A percentile compares a stretch with the other conserved stretches of the same genome.
Evolutionary conservation across 176 grass and related monocot species (phyloP).

Genomic region (Thalia dealbata): DNA sequence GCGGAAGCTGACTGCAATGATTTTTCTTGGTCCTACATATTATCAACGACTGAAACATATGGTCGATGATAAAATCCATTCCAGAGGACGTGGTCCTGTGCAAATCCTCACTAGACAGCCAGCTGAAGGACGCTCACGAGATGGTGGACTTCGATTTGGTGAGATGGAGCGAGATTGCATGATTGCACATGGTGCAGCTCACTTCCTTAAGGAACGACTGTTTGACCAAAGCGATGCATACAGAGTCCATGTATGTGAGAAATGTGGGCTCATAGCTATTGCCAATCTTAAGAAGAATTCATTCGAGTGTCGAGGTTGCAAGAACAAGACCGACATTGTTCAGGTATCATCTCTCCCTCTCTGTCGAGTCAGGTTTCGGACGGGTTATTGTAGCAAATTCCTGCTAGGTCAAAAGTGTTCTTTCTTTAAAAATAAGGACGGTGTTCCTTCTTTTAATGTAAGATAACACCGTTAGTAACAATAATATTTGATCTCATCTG

Average conservation of each 20-base stretch:
- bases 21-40: constrained; percentile 93
- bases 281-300: constrained; percentile 98
- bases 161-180: constrained; percentile 99
- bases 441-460: background rate
- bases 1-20: constrained; percentile 66
- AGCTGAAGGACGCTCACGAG: constrained; percentile 79
- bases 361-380: too few species aligned
- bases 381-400: too few species aligned
- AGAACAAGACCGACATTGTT: constrained; percentile 98
- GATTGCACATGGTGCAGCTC: constrained; percentile 95
- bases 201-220: constrained; percentile 93
- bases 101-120: constrained; percentile 95
- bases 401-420: too few species aligned
- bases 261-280: constrained; percentile 87
- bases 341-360: constrained; percentile 36
- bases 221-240: constrained; percentile 97
- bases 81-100: constrained; percentile 83
- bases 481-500: background rate
- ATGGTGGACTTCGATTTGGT: constrained; percentile 87
- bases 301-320: constrained; percentile 88
- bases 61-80: constrained; percentile 98
- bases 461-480: background rate
- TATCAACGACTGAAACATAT: constrained; percentile 97
- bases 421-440: background rate
- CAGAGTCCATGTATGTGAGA: constrained; percentile 97